phyloP scores from a whole-genome alignment of 768 basidiomycete genomes.

The Lanmaoa rubissima region DNA sequence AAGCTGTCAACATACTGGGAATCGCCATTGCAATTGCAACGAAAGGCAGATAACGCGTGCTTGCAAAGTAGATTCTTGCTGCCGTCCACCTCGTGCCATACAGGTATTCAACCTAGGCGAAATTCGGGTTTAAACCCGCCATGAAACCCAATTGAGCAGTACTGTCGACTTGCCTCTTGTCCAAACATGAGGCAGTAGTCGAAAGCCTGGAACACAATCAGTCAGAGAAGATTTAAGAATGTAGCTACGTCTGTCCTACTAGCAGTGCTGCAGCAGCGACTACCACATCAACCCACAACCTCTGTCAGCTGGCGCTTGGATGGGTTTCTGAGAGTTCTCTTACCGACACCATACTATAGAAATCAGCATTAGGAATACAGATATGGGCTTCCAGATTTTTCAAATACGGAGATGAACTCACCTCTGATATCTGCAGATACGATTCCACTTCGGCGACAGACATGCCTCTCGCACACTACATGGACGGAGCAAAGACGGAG shows the following conservation, averaged over 20 bases:
- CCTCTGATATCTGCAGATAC: conserved; percentile 13
- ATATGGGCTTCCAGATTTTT: neutral
- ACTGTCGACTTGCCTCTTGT: conserved; percentile 5
- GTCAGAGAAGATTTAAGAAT: neutral
- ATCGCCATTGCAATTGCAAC: conserved; percentile 14
- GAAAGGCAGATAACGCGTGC: conserved; percentile 24
- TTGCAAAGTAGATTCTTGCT: conserved; percentile 16
- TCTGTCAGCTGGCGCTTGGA: neutral
- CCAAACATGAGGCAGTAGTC: conserved; percentile 18
- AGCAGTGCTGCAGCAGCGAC: conserved; percentile 14
- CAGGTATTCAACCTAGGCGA: conserved; percentile 17
- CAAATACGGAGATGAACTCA: neutral
- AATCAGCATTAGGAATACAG: too few species aligned
- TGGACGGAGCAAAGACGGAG: neutral
- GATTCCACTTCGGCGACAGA: conserved; percentile 12
- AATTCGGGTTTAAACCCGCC: neutral
- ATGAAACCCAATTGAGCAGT: neutral
- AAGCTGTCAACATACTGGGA: conserved; percentile 1
- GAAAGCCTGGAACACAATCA: conserved; percentile 5
- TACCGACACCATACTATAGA: conserved; percentile 11
- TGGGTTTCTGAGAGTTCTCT: neutral
- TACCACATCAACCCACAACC: neutral
- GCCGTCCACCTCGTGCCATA: conserved; percentile 16
- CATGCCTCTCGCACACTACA: conserved; percentile 3
- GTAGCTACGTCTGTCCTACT: neutral